Evolutionary conservation across 164 flowering plant species (phyloP).

Genomic region (Litsea cubeba): DNA sequence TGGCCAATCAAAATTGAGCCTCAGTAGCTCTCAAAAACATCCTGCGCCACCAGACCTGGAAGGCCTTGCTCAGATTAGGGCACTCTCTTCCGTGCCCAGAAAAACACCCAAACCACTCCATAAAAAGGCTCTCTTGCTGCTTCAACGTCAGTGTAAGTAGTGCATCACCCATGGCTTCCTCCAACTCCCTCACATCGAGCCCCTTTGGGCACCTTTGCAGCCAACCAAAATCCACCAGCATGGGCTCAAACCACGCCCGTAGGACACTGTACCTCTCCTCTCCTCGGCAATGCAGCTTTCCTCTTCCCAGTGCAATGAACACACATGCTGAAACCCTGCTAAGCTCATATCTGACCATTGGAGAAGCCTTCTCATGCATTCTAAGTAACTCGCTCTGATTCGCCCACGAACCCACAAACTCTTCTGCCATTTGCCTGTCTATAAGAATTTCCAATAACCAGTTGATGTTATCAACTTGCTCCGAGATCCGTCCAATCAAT

Average conservation of each 20-base stretch:
- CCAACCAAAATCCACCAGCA: constrained; percentile 91
- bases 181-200: constrained; percentile 61
- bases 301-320: constrained; percentile 68
- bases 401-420: constrained; percentile 72
- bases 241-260: constrained; percentile 67
- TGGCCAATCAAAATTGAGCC: constrained; percentile 6
- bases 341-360: constrained; percentile 81
- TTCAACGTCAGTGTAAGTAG: constrained; percentile 79
- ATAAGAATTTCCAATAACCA: constrained; percentile 79
- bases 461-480: constrained; percentile 78
- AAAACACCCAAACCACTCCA: constrained; percentile 74
- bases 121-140: constrained; percentile 59
- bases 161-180: constrained; percentile 80
- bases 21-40: constrained; percentile 58
- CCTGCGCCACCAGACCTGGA: constrained; percentile 91
- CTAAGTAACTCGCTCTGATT: constrained; percentile 41
- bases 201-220: constrained; percentile 84
- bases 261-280: constrained; percentile 55
- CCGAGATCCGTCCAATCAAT: constrained; percentile 60
- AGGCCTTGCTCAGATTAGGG: constrained; percentile 79
- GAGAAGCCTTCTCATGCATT: constrained; percentile 56
- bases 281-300: constrained; percentile 60
- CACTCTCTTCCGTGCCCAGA: constrained; percentile 66
- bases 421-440: constrained; percentile 78
- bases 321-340: constrained; percentile 72